A percentile compares a stretch with the other conserved stretches of the same genome.
These are phyloP conservation scores for Annulohypoxylon nitens DNA, from an alignment of 495 filamentous ascomycete genomes.

Conservation along the genomic window DNA sequence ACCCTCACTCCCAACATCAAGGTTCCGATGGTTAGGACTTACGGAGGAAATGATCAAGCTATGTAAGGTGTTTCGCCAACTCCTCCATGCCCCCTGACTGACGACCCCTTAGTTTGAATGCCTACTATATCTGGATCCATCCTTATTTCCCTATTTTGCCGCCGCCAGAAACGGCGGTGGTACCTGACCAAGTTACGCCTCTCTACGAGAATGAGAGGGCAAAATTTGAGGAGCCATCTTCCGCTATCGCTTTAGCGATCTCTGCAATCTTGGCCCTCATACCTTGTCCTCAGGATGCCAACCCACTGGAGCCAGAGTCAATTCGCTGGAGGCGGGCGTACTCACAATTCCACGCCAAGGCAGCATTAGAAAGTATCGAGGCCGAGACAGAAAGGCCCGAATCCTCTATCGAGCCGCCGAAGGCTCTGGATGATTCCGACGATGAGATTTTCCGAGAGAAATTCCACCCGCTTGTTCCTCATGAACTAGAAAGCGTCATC, in stretches of 20 bases:
- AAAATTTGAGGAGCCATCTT: slow-evolving; percentile 62
- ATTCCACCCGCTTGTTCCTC: slow-evolving; percentile 65
- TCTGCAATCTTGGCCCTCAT: slow-evolving; percentile 69
- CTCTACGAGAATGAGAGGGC: slow-evolving; percentile 58
- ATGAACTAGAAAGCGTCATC: slow-evolving; percentile 68
- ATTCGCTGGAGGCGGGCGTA: slow-evolving; percentile 65
- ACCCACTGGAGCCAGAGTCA: slow-evolving; percentile 60
- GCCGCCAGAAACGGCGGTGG: slow-evolving; percentile 59
- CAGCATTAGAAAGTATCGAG: slow-evolving; percentile 67
- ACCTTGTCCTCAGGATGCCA: slow-evolving; percentile 65
- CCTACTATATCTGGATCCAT: slow-evolving; percentile 73
- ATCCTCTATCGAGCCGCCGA: slow-evolving; percentile 65
- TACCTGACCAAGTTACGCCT: slow-evolving; percentile 61
- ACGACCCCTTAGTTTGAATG: slow-evolving; percentile 62
- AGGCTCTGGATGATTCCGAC: slow-evolving; percentile 63
- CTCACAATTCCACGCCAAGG: slow-evolving; percentile 67
- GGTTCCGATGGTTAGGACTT: slow-evolving; percentile 46
- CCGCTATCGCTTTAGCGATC: slow-evolving; percentile 67
- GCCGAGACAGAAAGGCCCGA: slow-evolving; percentile 68
- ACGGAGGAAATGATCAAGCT: slow-evolving; percentile 46
- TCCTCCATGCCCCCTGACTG: slow-evolving; percentile 40
- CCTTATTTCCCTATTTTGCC: slow-evolving; percentile 71
- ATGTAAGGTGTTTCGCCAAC: slow-evolving; percentile 45
- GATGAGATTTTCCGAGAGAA: slow-evolving; percentile 59
- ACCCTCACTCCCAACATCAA: slow-evolving; percentile 39